These are phyloP conservation scores for Colletotrichum tamarilloi DNA, from an alignment of 2,329 filamentous ascomycete species.

Conservation along the genomic window DNA sequence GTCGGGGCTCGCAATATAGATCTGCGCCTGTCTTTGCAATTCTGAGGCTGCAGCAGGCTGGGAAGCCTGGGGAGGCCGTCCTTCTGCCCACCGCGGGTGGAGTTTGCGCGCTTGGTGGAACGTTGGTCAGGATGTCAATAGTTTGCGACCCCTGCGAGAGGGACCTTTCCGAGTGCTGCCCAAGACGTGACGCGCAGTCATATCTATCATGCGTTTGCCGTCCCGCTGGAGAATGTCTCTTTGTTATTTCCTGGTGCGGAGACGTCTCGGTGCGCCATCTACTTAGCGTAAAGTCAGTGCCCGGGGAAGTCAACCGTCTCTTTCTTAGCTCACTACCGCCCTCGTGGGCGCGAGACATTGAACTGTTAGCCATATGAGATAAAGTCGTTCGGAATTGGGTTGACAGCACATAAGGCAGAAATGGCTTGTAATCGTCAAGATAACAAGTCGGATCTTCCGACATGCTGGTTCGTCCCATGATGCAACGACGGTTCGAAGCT, in stretches of 20 bases:
- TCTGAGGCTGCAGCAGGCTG: background rate
- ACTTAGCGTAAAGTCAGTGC: background rate
- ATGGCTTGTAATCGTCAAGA: background rate
- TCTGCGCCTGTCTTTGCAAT: background rate
- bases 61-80: background rate
- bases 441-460: background rate
- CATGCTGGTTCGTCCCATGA: background rate
- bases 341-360: background rate
- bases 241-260: background rate
- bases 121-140: conserved; percentile 1
- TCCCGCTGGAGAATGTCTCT: background rate
- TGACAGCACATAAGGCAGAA: background rate
- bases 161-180: background rate
- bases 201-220: background rate
- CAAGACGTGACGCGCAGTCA: background rate
- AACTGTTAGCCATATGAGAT: too few relatives aligned
- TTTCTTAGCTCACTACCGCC: background rate
- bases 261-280: background rate
- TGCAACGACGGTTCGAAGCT: background rate
- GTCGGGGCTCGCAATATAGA: background rate
- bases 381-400: background rate
- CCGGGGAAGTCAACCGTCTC: background rate
- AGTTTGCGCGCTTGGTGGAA: background rate
- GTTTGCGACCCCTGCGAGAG: background rate
- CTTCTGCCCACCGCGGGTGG: background rate